phyloP scores from a whole-genome alignment of 169 alveolate genomes.

The Eimeria maxima region DNA sequence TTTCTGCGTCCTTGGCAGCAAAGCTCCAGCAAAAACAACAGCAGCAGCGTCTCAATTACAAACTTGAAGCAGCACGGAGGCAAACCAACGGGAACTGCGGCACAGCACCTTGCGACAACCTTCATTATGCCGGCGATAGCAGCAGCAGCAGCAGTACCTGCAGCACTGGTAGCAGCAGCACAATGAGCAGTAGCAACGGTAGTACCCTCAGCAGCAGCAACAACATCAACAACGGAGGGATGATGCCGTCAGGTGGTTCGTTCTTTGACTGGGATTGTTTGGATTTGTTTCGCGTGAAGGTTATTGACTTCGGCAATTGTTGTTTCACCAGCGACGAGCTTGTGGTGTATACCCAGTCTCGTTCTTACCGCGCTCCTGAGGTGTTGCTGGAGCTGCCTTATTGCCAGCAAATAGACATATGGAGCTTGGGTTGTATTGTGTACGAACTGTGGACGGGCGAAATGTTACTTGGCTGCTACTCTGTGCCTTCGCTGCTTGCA shows the following conservation, averaged over 20 bases:
- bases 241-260: background rate
- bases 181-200: background rate
- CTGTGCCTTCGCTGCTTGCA: slow-evolving; percentile 93
- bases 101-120: background rate
- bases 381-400: slow-evolving; percentile 98
- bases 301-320: slow-evolving; percentile 98
- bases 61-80: slow-evolving; percentile 13
- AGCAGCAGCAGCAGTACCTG: background rate
- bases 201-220: background rate
- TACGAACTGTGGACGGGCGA: slow-evolving; percentile 96
- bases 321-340: slow-evolving; percentile 96
- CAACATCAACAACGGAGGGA: background rate
- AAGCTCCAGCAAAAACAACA: background rate
- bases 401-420: slow-evolving; percentile 98
- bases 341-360: slow-evolving; percentile 97
- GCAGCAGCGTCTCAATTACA: slow-evolving; percentile 27
- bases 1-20: slow-evolving; percentile 76
- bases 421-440: slow-evolving; percentile 99
- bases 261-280: background rate
- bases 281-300: slow-evolving; percentile 91
- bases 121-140: background rate
- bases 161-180: background rate
- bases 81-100: slow-evolving; percentile 4
- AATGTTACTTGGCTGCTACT: slow-evolving; percentile 93
- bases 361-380: slow-evolving; percentile 99